Evolutionary conservation across 495 filamentous ascomycete genomes (phyloP), one percentile per base, ranked within the genome.

Genomic region (Amorphotheca resinae): DNA sequence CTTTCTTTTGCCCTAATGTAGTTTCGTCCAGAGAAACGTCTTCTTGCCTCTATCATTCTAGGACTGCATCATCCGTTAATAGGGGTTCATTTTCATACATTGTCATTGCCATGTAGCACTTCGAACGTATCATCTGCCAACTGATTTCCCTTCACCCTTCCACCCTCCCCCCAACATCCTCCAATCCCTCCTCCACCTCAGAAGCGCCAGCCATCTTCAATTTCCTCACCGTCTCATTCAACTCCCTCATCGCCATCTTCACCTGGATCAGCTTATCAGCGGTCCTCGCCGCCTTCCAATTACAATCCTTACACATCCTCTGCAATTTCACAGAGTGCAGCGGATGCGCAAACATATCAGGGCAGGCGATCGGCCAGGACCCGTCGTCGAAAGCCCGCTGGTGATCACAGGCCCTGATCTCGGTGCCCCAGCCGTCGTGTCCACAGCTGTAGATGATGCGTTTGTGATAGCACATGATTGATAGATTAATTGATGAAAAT

Each of bases 391-490:
- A 32, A 14, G 28, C 11, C 28, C 11, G 28, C 11, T 9, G 15
- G 2, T 21, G 15, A 9, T 18, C 14, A 45, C 60, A 64, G 9
- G 28, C 38, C 11, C 16, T 22, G 25, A 47, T 18, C 8, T 48
- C 9, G 15, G 17, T 22, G 3, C 40, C 41, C 55, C 51, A 62
- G 22, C 15, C 38, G 28, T 37, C 41, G 38, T 64, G 61, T 14
- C 33, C 35, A 50, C 61, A 64, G 38, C 6, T 28, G 30, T 41
- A 59, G 26, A 63, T 12, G 32, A 51, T 17, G 23, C 59, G 50
- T 1, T 28, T 12, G 48, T 61, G 57, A 30, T 38, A 48, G 34
- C 60, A 63, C 60, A 63, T 63, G 5, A 20, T 47, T 32, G 26
- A 7, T 21, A 22, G 5, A 2, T 16, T 18, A n/a, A n/a, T n/a